phyloP scores from a whole-genome alignment of 495 filamentous ascomycete species.

The Chaetomium fimeti region DNA sequence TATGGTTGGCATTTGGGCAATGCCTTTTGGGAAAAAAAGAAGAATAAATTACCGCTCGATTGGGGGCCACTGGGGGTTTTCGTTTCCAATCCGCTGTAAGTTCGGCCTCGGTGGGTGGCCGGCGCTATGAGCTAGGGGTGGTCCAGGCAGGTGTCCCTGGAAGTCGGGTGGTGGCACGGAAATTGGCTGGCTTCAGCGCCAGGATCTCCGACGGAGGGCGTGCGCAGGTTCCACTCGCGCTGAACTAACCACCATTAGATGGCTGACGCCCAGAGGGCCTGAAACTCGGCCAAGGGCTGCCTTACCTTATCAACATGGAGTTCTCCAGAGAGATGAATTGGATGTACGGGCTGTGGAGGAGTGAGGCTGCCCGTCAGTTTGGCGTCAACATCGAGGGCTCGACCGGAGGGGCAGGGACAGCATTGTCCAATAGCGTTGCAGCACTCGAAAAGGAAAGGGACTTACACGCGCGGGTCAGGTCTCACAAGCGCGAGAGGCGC shows the following conservation, averaged over 20 bases:
- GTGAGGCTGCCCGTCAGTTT: neutral
- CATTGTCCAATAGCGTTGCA: neutral
- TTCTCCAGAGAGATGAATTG: no score
- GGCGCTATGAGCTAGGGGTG: slow-evolving; percentile 29
- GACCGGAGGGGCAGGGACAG: neutral
- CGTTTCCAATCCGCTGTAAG: slow-evolving; percentile 28
- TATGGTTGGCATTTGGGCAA: slow-evolving; percentile 42
- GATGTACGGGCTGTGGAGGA: neutral
- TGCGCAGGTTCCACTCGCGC: slow-evolving; percentile 22
- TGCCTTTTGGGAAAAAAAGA: slow-evolving; percentile 34
- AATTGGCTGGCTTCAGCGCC: slow-evolving; percentile 26
- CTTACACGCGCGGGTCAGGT: slow-evolving; percentile 13
- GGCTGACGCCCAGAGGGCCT: slow-evolving; percentile 14
- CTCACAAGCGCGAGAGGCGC: slow-evolving; percentile 9
- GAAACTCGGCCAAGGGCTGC: slow-evolving; percentile 1
- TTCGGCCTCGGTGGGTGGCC: slow-evolving; percentile 30
- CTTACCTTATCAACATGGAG: neutral
- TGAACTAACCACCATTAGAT: slow-evolving; percentile 19
- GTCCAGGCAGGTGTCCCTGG: slow-evolving; percentile 18
- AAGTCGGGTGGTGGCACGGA: slow-evolving; percentile 30
- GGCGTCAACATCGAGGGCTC: neutral
- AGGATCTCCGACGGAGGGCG: slow-evolving; percentile 8
- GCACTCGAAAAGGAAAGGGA: slow-evolving; percentile 9
- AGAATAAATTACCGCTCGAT: slow-evolving; percentile 30
- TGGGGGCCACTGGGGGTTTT: slow-evolving; percentile 18